These are phyloP conservation scores for Lachancea sp. DNA, from an alignment of 805 yeast genomes.

Conservation along the genomic window DNA sequence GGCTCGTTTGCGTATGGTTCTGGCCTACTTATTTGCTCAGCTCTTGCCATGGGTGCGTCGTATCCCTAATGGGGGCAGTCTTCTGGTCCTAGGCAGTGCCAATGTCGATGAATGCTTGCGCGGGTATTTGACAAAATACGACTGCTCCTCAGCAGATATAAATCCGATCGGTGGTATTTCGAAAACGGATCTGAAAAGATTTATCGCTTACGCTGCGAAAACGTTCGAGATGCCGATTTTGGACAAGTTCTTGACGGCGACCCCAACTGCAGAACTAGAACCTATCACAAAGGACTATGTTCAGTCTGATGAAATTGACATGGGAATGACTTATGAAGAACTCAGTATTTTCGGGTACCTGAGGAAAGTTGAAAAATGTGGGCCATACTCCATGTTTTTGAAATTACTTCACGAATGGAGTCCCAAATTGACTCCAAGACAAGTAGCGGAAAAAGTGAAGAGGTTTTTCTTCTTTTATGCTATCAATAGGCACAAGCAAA, in stretches of 20 bases:
- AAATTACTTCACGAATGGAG: conserved; percentile 91
- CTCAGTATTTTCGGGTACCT: conserved; percentile 83
- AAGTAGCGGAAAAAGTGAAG: conserved; percentile 89
- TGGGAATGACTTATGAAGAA: conserved; percentile 98
- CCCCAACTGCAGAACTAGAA: conserved; percentile 97
- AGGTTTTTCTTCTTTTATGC: conserved; percentile 90
- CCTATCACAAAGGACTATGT: conserved; percentile 90
- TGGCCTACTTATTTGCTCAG: conserved; percentile 90
- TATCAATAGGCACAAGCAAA: conserved; percentile 92
- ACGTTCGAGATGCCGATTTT: conserved; percentile 73
- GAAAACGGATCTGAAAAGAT: conserved; percentile 81
- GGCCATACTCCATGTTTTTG: conserved; percentile 92
- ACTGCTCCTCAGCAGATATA: conserved; percentile 94
- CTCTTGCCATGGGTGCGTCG: conserved; percentile 91
- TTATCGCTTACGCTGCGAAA: conserved; percentile 70
- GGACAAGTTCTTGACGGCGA: conserved; percentile 74
- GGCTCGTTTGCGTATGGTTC: conserved; percentile 92
- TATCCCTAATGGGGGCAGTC: conserved; percentile 51
- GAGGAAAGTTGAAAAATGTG: conserved; percentile 89
- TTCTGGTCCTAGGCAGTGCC: conserved; percentile 90
- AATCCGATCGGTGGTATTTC: conserved; percentile 99
- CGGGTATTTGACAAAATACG: conserved; percentile 94
- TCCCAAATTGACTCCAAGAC: conserved; percentile 70
- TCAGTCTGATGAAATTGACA: conserved; percentile 93
- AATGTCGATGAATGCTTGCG: conserved; percentile 95